Conservation (phyloP, 2,329 filamentous ascomycete species). For the Paecilomyces fulvus region DNA sequence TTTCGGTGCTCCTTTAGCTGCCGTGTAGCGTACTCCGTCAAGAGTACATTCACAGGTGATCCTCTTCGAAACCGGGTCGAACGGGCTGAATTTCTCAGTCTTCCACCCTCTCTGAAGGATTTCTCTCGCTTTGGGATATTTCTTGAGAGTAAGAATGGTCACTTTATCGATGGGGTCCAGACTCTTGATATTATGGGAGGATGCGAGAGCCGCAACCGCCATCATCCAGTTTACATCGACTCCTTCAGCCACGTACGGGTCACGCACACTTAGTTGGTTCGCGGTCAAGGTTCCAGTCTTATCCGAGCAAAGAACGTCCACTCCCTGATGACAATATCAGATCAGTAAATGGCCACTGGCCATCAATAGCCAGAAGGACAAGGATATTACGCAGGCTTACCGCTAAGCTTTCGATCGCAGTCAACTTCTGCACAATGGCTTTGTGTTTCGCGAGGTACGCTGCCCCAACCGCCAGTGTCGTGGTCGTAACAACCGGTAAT, state of each 20-base stretch:
- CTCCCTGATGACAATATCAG: constrained; percentile 32
- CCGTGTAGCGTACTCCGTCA: constrained; percentile 57
- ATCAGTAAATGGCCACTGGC: neutral
- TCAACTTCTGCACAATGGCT: constrained; percentile 67
- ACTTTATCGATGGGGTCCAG: constrained; percentile 68
- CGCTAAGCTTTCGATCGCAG: constrained; percentile 62
- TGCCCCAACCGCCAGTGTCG: constrained; percentile 63
- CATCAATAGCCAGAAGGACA: neutral
- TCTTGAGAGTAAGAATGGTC: constrained; percentile 61
- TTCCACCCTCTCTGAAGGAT: constrained; percentile 62
- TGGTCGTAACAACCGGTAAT: constrained; percentile 66
- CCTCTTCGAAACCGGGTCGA: constrained; percentile 67
- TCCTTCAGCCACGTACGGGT: constrained; percentile 63
- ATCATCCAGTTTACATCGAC: constrained; percentile 72
- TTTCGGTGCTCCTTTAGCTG: constrained; percentile 65
- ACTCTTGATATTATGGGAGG: constrained; percentile 65
- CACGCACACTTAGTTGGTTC: constrained; percentile 58
- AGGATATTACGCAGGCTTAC: constrained; percentile 16
- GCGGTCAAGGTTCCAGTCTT: constrained; percentile 59
- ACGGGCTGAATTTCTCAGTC: constrained; percentile 57
- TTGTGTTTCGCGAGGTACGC: constrained; percentile 65
- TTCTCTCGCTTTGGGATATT: constrained; percentile 63
- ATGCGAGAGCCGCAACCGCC: constrained; percentile 63
- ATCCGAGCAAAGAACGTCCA: constrained; percentile 66
- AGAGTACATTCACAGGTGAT: constrained; percentile 59